These are phyloP conservation scores for Wickerhamiella azyma DNA, from an alignment of 805 yeast species.

Conservation along the genomic window DNA sequence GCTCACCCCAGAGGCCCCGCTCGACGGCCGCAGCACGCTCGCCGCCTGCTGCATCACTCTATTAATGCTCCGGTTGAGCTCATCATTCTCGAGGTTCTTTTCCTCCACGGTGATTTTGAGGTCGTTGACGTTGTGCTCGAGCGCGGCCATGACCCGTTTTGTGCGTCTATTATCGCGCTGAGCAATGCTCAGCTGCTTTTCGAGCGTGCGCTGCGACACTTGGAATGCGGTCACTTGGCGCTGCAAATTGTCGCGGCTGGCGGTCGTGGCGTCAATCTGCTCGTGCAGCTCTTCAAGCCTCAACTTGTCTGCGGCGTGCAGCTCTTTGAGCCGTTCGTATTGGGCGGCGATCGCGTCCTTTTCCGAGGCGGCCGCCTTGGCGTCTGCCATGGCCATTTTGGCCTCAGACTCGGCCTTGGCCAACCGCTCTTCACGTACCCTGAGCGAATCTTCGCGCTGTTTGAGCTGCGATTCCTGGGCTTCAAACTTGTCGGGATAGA, in stretches of 20 bases:
- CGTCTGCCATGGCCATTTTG: constrained; percentile 10
- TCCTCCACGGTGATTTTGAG: constrained; percentile 26
- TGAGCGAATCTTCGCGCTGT: constrained; percentile 7
- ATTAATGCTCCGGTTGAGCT: constrained; percentile 20
- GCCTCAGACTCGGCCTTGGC: constrained; percentile 10
- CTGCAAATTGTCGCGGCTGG: constrained; percentile 20
- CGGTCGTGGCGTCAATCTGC: constrained; percentile 16
- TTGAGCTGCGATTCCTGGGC: constrained; percentile 13
- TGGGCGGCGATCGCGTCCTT: constrained; percentile 8
- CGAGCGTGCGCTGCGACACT: constrained; percentile 18
- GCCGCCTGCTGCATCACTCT: constrained; percentile 11
- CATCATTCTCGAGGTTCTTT: constrained; percentile 26
- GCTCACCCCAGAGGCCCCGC: not conserved
- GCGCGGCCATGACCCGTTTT: constrained; percentile 16
- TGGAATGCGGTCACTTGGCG: constrained; percentile 23
- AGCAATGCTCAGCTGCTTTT: constrained; percentile 16
- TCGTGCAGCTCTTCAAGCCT: constrained; percentile 13
- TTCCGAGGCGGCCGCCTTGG: constrained; percentile 8
- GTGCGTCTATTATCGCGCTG: constrained; percentile 19
- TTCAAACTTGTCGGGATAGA: constrained; percentile 6
- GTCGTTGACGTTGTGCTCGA: constrained; percentile 22
- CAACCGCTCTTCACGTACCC: constrained; percentile 7
- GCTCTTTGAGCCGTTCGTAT: constrained; percentile 5
- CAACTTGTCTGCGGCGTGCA: constrained; percentile 7
- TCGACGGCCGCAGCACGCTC: constrained; percentile 6